Base-by-base conservation (phyloP, 2,329 filamentous ascomycete species). In the Phialophora tarda region DNA sequence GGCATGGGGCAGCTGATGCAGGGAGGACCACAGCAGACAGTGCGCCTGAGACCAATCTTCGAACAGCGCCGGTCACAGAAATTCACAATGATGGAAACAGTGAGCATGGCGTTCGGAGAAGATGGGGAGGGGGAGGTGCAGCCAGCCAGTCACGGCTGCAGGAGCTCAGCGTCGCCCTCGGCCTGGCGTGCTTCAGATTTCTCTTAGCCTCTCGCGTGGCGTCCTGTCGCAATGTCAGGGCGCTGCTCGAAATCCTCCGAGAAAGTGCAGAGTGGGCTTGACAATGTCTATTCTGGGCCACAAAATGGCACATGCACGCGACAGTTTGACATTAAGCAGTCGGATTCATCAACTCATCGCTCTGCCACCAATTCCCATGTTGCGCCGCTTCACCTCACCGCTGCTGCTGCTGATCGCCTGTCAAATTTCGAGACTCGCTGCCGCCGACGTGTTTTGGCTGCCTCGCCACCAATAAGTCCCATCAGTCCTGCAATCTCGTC, bases 181-280 rank as follows among this genome's bases (percentile, higher is more conserved):
- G 60, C 48, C 57, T 70, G 65, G 68, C 63, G 68, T 70, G 68
- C 65, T 70, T 70, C 68, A 70, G 65, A 54, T 70, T 68, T 23
- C 41, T 41, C 51, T 63, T 70, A 68, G 68, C 30, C 47, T 53
- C 57, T 68, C 65, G 65, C 60, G 68, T 70, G 65, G 68, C 68
- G 68, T 51, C 63, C 66, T 62, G 23, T 65, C 59, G 66, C 14
- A 62, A 53, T 60, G 53, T 62, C 28, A 38, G 38, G 55, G 55
- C 61, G 57, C 28, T 28, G 30, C 51, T 47, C 56, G 47, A 69
- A 69, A 69, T 63, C 64, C 62, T 65, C 68, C 68, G 65, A 69
- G 23, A 67, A 61, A 24, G 44, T 34, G 51, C 3, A 48, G 21
- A 21, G 30, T n/a, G 41, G 26, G 26, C 26, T 26, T 26, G 26